Percentiles rank a stretch among this genome's conserved stretches.
Conservation (phyloP, 192 early-diverging fungal genomes). For the Entrophospora sp. region DNA sequence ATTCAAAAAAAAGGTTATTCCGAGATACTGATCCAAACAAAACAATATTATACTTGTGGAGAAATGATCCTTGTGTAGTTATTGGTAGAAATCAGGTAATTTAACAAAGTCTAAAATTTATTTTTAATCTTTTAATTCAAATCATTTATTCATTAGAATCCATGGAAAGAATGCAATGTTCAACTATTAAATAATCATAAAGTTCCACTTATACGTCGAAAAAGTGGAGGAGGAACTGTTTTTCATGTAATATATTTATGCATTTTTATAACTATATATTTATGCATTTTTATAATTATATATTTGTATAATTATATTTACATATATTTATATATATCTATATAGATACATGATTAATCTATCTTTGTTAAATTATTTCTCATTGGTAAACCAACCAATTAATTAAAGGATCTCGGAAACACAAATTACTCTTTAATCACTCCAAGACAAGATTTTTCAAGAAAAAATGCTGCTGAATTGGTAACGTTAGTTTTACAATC, state of each 20-base stretch:
- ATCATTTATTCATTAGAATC: conserved; percentile 55
- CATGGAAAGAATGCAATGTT: conserved; percentile 92
- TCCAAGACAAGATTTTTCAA: conserved; percentile 76
- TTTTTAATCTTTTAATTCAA: not conserved
- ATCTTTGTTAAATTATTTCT: not conserved
- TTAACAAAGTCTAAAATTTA: not conserved
- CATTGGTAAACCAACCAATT: not conserved
- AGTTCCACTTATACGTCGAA: conserved; percentile 79
- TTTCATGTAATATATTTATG: conserved; percentile 63
- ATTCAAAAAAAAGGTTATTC: conserved; percentile 55
- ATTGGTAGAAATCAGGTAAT: conserved; percentile 88
- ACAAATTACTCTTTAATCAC: conserved; percentile 91
- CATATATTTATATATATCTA: conserved; percentile 4
- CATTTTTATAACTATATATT: not conserved
- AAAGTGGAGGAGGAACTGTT: conserved; percentile 89
- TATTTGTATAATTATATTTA: no score
- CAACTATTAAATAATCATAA: conserved; percentile 49
- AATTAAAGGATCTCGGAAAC: conserved; percentile 79
- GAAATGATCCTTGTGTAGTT: conserved; percentile 80
- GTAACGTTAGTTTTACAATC: conserved; percentile 66
- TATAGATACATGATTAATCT: not conserved
- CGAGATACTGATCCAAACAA: conserved; percentile 54
- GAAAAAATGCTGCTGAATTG: conserved; percentile 65
- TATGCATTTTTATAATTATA: not conserved
- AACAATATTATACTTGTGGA: conserved; percentile 78